A percentile compares a stretch with the other conserved stretches of the same genome.
phyloP scores from a whole-genome alignment of 2,329 filamentous ascomycete species.

The Setomelanomma holmii region DNA sequence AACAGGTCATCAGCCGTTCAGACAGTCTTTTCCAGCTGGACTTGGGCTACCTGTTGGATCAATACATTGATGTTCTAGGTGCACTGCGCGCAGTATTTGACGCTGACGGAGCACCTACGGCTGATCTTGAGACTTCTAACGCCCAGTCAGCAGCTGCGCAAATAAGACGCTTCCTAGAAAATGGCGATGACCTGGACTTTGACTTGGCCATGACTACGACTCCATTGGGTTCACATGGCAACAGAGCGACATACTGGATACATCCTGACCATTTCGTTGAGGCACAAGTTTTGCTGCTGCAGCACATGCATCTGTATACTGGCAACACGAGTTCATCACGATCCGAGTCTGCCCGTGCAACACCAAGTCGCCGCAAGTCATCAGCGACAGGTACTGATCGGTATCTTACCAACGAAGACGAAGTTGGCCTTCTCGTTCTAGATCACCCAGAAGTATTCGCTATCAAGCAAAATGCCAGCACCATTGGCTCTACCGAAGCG shows the following conservation, averaged over 20 bases:
- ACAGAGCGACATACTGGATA: slow-evolving; percentile 61
- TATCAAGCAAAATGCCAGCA: slow-evolving; percentile 54
- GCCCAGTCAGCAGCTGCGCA: slow-evolving; percentile 37
- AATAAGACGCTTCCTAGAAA: slow-evolving; percentile 50
- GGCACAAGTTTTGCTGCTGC: slow-evolving; percentile 59
- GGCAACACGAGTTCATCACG: slow-evolving; percentile 27
- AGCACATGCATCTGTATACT: slow-evolving; percentile 54
- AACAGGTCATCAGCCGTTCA: slow-evolving; percentile 68
- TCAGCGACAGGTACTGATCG: slow-evolving; percentile 30
- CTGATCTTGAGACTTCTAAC: slow-evolving; percentile 19
- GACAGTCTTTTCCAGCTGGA: slow-evolving; percentile 76
- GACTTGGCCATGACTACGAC: slow-evolving; percentile 58
- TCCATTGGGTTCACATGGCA: slow-evolving; percentile 55
- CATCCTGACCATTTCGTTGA: slow-evolving; percentile 62
- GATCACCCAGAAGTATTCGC: slow-evolving; percentile 58
- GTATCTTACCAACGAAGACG: slow-evolving; percentile 42
- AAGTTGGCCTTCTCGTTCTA: slow-evolving; percentile 53
- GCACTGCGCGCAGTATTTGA: slow-evolving; percentile 55
- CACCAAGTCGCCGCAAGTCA: slow-evolving; percentile 34
- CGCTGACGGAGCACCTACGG: slow-evolving; percentile 24
- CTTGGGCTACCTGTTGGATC: slow-evolving; percentile 60
- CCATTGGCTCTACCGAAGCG: slow-evolving; percentile 51
- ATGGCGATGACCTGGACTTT: slow-evolving; percentile 55
- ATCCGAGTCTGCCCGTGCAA: slow-evolving; percentile 26
- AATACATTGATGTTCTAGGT: slow-evolving; percentile 57